Percentiles rank a stretch among this genome's conserved stretches.
Evolutionary conservation across 2,329 filamentous ascomycete species (phyloP).

Genomic region (Ploettnerulaceae sp.): DNA sequence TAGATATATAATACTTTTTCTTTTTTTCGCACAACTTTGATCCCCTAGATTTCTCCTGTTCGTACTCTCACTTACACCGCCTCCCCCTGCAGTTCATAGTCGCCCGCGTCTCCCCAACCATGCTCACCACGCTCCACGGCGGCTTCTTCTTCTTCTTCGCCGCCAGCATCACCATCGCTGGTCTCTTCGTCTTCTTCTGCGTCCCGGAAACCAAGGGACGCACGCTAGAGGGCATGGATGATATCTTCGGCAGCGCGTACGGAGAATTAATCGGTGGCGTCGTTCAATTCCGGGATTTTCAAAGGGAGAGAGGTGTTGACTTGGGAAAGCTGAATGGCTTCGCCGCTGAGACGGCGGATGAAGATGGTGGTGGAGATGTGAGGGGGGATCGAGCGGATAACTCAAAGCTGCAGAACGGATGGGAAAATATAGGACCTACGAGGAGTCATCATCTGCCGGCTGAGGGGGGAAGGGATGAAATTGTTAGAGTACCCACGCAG

Average conservation of each 20-base stretch:
- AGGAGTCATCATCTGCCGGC: no score
- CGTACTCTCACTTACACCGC: neutral
- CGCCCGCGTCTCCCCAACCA: slow-evolving; percentile 20
- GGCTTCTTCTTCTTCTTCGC: slow-evolving; percentile 48
- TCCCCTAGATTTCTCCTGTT: neutral
- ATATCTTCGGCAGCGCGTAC: slow-evolving; percentile 25
- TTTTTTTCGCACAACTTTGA: neutral
- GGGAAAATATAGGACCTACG: no score
- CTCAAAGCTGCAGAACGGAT: no score
- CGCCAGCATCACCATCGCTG: slow-evolving; percentile 58
- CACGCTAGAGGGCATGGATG: slow-evolving; percentile 70
- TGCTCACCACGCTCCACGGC: slow-evolving; percentile 18
- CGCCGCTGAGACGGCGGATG: no score
- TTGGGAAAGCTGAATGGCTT: no score
- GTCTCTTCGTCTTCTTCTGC: slow-evolving; percentile 66
- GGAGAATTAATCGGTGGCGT: neutral
- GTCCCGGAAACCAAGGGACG: slow-evolving; percentile 69
- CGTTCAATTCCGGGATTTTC: neutral
- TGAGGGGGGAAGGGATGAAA: no score
- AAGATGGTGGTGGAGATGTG: no score
- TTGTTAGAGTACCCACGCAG: no score
- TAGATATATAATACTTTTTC: neutral
- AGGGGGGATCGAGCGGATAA: no score
- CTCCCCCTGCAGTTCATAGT: slow-evolving; percentile 23
- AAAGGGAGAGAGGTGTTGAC: no score